Evolutionary conservation across 257 asterid species (phyloP).

Genomic region (Petrea volubilis): DNA sequence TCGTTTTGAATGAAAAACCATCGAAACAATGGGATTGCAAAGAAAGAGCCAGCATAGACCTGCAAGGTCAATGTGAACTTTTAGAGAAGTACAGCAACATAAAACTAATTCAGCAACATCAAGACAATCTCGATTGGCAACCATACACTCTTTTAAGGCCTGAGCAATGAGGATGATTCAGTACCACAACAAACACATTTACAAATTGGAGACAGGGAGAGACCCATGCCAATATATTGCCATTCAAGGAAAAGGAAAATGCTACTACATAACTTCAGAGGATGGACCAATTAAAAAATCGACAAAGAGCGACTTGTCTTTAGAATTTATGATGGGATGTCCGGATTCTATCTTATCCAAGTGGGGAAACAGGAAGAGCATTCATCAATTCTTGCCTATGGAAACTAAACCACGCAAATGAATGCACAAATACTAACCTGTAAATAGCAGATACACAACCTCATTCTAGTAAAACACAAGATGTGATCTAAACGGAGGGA

Average conservation of each 20-base stretch:
- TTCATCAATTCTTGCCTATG: not conserved
- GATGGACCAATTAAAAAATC: not conserved
- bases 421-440: not conserved
- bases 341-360: not conserved
- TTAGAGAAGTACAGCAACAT: slow-evolving; percentile 1
- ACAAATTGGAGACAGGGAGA: not conserved
- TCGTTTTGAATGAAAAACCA: slow-evolving; percentile 69
- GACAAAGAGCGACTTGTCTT: not conserved
- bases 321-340: not conserved
- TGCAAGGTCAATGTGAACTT: slow-evolving; percentile 37
- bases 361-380: not conserved
- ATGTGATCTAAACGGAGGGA: not conserved
- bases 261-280: not conserved
- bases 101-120: slow-evolving; percentile 2
- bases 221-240: not conserved
- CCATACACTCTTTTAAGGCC: not conserved
- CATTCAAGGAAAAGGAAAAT: not conserved
- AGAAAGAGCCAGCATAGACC: slow-evolving; percentile 97
- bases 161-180: not conserved
- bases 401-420: not conserved
- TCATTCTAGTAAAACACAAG: not conserved
- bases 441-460: not conserved
- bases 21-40: slow-evolving; percentile 82
- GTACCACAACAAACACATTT: too few species aligned
- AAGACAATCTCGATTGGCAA: not conserved